phyloP scores from a whole-genome alignment of 352 stramenopile species.

The Globisporangium okanoganense region DNA sequence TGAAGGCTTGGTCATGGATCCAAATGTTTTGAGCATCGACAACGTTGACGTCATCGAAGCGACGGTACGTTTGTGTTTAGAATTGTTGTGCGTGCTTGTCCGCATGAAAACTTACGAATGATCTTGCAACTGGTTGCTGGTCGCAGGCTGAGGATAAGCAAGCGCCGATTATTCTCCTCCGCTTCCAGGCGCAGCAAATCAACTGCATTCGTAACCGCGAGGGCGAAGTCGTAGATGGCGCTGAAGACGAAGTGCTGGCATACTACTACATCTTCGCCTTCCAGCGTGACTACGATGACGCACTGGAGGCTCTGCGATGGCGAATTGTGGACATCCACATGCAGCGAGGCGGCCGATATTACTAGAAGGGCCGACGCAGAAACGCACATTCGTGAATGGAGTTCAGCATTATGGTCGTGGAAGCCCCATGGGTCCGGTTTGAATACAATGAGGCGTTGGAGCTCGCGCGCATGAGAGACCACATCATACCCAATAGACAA shows the following conservation, averaged over 20 bases:
- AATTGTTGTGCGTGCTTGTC: not conserved
- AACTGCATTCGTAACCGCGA: constrained; percentile 98
- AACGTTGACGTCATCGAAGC: constrained; percentile 96
- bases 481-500: not conserved
- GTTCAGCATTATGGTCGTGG: not conserved
- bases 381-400: not conserved
- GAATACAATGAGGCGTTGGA: not conserved
- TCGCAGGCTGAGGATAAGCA: constrained; percentile 82
- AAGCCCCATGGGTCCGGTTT: not conserved
- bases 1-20: constrained; percentile 91
- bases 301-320: constrained; percentile 82
- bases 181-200: constrained; percentile 99
- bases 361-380: constrained; percentile 40
- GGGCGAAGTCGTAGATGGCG: constrained; percentile 95
- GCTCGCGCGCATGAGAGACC: not conserved
- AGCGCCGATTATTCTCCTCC: constrained; percentile 94
- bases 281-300: constrained; percentile 96
- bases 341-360: constrained; percentile 75
- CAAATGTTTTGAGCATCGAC: constrained; percentile 96
- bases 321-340: constrained; percentile 87
- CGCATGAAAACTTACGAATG: not conserved
- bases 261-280: constrained; percentile 99
- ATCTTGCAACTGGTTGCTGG: constrained; percentile 9
- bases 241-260: constrained; percentile 94
- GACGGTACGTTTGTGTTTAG: constrained; percentile 35